Percentiles rank a stretch among this genome's conserved stretches.
Conservation (phyloP, 2,329 filamentous ascomycete species). For the Cladosporium oxysporum region DNA sequence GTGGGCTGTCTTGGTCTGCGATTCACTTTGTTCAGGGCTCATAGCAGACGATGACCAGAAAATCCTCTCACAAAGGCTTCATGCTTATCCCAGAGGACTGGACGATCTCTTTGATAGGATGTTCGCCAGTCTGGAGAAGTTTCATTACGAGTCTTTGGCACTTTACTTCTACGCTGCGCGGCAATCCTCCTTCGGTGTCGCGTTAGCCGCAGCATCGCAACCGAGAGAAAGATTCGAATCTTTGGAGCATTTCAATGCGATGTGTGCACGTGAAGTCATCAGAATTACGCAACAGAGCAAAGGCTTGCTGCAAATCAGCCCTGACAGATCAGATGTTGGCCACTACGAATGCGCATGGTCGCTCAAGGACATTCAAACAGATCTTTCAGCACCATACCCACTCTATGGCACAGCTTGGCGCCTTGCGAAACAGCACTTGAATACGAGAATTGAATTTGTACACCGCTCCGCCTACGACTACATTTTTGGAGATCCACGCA, state of each 20-base stretch:
- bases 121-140: background rate
- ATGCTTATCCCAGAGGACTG: background rate
- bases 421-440: too few relatives aligned
- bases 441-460: background rate
- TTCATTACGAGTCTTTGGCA: background rate
- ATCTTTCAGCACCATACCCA: background rate
- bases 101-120: background rate
- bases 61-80: background rate
- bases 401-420: background rate
- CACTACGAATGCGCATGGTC: background rate
- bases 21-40: background rate
- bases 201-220: background rate
- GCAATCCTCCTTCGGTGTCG: background rate
- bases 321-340: too few relatives aligned
- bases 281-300: background rate
- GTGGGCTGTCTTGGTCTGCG: background rate
- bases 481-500: background rate
- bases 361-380: background rate
- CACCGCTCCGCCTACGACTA: conserved; percentile 11
- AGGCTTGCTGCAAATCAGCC: background rate
- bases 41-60: background rate
- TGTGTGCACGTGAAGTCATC: background rate
- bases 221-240: background rate
- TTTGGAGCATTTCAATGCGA: background rate
- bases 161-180: background rate